These are phyloP conservation scores for Calonectria pseudoturangicola DNA, from an alignment of 2,329 filamentous ascomycete species.

Conservation along the genomic window DNA sequence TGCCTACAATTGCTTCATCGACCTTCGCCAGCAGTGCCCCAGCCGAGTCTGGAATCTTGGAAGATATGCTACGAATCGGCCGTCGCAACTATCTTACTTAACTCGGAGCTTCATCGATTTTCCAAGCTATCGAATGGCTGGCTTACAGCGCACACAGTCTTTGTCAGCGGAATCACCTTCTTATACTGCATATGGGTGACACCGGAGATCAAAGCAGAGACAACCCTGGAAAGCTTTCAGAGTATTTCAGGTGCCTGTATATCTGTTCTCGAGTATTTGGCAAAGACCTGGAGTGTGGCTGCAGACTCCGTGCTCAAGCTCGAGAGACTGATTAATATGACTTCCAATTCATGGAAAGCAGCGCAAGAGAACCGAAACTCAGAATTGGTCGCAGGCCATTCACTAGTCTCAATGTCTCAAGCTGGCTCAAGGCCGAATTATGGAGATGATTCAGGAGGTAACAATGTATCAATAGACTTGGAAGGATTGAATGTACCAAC, in stretches of 20 bases:
- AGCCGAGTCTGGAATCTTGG: slow-evolving; percentile 49
- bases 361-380: slow-evolving; percentile 14
- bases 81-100: slow-evolving; percentile 54
- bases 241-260: slow-evolving; percentile 45
- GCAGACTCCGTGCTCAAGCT: slow-evolving; percentile 61
- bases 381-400: slow-evolving; percentile 36
- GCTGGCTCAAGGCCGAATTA: not conserved
- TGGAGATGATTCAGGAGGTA: slow-evolving; percentile 19
- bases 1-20: slow-evolving; percentile 56
- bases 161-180: slow-evolving; percentile 56
- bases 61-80: slow-evolving; percentile 55
- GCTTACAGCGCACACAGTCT: slow-evolving; percentile 57
- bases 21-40: slow-evolving; percentile 54
- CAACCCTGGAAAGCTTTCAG: slow-evolving; percentile 27
- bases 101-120: slow-evolving; percentile 53
- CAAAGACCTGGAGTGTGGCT: slow-evolving; percentile 57
- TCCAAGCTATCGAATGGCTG: slow-evolving; percentile 56
- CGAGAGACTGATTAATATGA: slow-evolving; percentile 44
- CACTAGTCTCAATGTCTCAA: slow-evolving; percentile 39
- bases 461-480: not conserved
- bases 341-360: slow-evolving; percentile 28
- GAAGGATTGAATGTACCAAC: not conserved
- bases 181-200: slow-evolving; percentile 53
- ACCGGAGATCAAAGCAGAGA: slow-evolving; percentile 29
- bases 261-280: slow-evolving; percentile 47